A percentile compares a stretch with the other conserved stretches of the same genome.
phyloP scores from a whole-genome alignment of 2,329 filamentous ascomycete genomes.

The Paecilomyces sp. region DNA sequence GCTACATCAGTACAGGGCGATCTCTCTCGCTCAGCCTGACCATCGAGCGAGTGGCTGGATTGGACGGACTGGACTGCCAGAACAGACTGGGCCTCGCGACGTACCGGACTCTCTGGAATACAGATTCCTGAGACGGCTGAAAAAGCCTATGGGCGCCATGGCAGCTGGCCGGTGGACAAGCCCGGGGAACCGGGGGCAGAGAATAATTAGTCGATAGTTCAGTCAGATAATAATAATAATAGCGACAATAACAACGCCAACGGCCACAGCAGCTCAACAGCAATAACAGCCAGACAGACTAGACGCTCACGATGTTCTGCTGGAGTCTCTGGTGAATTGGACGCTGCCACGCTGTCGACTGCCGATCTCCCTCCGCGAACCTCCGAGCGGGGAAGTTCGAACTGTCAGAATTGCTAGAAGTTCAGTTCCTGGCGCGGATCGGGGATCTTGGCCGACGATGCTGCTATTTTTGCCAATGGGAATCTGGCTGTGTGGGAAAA shows the following conservation, averaged over 20 bases:
- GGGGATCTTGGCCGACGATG: background rate
- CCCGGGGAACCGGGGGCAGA: background rate
- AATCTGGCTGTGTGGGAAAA: background rate
- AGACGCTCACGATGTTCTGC: background rate
- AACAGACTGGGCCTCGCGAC: background rate
- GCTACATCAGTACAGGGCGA: conserved; percentile 4
- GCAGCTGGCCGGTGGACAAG: background rate
- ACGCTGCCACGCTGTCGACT: background rate
- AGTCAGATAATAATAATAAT: background rate
- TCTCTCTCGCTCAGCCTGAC: background rate
- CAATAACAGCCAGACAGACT: too few species aligned
- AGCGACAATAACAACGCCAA: background rate
- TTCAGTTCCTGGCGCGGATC: background rate
- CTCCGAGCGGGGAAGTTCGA: background rate
- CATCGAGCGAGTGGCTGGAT: background rate
- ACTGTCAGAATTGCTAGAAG: background rate
- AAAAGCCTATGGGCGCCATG: conserved; percentile 27
- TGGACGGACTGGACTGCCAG: conserved; percentile 16
- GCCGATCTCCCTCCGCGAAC: background rate
- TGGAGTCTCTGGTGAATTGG: background rate
- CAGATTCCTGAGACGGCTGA: conserved; percentile 24
- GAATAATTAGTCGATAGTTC: too few species aligned
- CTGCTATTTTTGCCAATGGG: background rate
- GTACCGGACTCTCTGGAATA: conserved; percentile 25
- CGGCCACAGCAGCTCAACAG: too few species aligned